Conservation (phyloP, 2,329 filamentous ascomycete species). For the Madurella fahalii region DNA sequence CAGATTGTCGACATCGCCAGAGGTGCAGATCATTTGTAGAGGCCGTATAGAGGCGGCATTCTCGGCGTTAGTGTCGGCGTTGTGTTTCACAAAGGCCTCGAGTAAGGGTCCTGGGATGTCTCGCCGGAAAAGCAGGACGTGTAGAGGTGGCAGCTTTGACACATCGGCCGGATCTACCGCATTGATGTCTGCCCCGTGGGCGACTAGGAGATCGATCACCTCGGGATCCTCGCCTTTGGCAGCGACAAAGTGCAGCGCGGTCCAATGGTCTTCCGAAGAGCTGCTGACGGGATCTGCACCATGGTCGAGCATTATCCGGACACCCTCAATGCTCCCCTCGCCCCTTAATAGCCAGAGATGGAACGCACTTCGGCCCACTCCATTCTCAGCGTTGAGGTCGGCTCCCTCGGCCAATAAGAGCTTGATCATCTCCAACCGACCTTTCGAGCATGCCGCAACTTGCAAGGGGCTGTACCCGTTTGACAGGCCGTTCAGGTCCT, state of each 20-base stretch:
- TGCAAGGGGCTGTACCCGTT: constrained; percentile 13
- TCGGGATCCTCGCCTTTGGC: constrained; percentile 9
- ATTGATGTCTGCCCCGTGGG: constrained; percentile 17
- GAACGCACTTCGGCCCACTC: not conserved
- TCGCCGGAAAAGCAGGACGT: constrained; percentile 8
- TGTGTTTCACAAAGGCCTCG: constrained; percentile 15
- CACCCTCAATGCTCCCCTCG: constrained; percentile 1
- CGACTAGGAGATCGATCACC: constrained; percentile 12
- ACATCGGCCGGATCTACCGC: not conserved
- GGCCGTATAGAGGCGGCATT: constrained; percentile 10
- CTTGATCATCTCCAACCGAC: constrained; percentile 4
- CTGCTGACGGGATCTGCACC: constrained; percentile 7
- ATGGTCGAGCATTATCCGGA: constrained; percentile 8
- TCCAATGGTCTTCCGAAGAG: not conserved
- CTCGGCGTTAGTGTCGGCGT: constrained; percentile 17
- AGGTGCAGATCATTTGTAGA: constrained; percentile 8
- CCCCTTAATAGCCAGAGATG: constrained; percentile 5
- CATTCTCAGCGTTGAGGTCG: constrained; percentile 18
- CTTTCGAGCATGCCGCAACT: constrained; percentile 9
- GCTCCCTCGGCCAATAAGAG: constrained; percentile 15
- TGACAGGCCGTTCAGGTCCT: constrained; percentile 12
- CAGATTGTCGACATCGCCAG: constrained; percentile 14
- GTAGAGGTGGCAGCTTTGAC: constrained; percentile 8
- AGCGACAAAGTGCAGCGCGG: constrained; percentile 15
- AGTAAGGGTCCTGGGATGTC: constrained; percentile 12